These are phyloP conservation scores for Penicillium italicum DNA, from an alignment of 2,329 filamentous ascomycete species.

Conservation along the genomic window DNA sequence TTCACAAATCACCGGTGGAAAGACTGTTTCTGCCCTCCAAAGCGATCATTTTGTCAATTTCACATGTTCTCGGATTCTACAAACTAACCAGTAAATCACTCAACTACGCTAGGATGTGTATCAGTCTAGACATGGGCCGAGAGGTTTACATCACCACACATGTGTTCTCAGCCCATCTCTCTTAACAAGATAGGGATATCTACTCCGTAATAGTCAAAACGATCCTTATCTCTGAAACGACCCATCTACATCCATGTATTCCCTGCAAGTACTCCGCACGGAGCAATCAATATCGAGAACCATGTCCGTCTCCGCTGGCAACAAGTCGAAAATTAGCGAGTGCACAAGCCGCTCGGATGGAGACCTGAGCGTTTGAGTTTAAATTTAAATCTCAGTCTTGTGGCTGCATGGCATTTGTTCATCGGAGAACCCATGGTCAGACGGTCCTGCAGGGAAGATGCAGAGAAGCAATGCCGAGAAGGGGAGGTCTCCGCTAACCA, in stretches of 20 bases:
- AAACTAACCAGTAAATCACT: too few species aligned
- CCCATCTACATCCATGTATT: not conserved
- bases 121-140: not conserved
- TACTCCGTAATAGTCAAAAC: not conserved
- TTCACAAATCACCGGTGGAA: not conserved
- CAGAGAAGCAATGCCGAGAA: conserved; percentile 3
- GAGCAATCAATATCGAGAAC: not conserved
- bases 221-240: not conserved
- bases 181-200: not conserved
- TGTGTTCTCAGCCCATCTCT: not conserved
- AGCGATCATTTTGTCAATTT: not conserved
- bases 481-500: not conserved
- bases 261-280: too few species aligned
- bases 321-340: not conserved
- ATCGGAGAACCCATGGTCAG: not conserved
- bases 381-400: not conserved
- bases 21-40: not conserved
- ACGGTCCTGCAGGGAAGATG: conserved; percentile 3
- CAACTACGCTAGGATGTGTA: not conserved
- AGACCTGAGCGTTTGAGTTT: not conserved
- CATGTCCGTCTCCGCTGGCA: not conserved
- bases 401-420: not conserved
- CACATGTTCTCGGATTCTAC: not conserved
- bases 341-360: not conserved
- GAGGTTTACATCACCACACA: not conserved